Evolutionary conservation across 345 rosid species (phyloP), one percentile per base, ranked within the genome.

Genomic region (Dipteronia sinensis): DNA sequence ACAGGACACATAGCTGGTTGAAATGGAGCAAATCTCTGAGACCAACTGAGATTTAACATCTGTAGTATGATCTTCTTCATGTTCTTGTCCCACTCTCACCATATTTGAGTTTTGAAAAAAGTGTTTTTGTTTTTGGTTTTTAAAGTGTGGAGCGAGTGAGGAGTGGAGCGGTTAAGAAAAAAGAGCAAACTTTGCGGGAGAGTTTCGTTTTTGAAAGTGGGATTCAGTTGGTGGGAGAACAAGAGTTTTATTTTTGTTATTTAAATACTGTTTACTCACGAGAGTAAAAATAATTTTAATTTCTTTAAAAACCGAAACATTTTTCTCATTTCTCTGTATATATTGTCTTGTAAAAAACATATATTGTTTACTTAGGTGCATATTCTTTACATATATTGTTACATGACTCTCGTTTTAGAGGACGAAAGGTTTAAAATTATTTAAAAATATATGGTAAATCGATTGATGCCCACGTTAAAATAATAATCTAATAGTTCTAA

Each of bases 91-190:
- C 86, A 83, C 77, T 89, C 80, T 82, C 75, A 73, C 86, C 91
- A 88, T 59, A 42, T 42, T 7, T 42, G 46, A 42, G 53, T 44
- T 44, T 13, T 2, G 6, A 20, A 49, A 25, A 9, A 25, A 22
- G 38, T 20, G 34, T 25, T 49, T 25, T 25, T 29, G 53, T 8
- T 62, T 27, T 23, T 47, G 71, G 72, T 29, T 59, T 59, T 47
- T 73, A 66, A 22, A 59, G 71, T 38, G 75, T 75, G 70, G 51
- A 38, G 27, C 2, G 10, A 42, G 38, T 42, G 66, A 65, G 63
- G 67, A 83, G 79, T 82, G 90, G 88, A 85, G 83, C 89, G 88
- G 90, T 92, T 87, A 88, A 85, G 91, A 85, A 83, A 83, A 86
- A 84, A 65, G 82, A 82, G 92, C 90, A 78, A 76, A 69, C 84